Evolutionary conservation across 176 grass and related monocot species (phyloP).

Genomic region (Bonia amplexicaulis): DNA sequence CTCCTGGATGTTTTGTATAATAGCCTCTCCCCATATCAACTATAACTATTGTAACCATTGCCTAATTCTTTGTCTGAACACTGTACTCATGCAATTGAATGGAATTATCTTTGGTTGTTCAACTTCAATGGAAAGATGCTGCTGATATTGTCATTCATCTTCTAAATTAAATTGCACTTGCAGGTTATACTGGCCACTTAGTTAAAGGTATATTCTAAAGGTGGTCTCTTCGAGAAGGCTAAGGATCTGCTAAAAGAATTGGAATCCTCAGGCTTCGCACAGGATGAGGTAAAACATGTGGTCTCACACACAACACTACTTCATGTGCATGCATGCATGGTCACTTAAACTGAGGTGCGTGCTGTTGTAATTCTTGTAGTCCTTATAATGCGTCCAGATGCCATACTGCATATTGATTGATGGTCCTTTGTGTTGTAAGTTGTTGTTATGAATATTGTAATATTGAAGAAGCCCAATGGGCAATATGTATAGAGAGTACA

Average conservation of each 20-base stretch:
- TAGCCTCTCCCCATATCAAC: not conserved
- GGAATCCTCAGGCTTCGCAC: conserved; percentile 71
- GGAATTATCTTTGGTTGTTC: not conserved
- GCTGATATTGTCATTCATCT: not conserved
- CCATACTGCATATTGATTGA: conserved; percentile 92
- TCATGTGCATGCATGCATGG: not conserved
- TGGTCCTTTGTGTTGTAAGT: too few relatives aligned
- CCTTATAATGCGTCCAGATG: conserved; percentile 51
- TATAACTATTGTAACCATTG: not conserved
- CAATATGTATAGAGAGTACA: too few relatives aligned
- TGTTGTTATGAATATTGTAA: too few relatives aligned
- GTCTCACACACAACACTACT: not conserved
- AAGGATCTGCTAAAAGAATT: conserved; percentile 67
- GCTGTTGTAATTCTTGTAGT: conserved; percentile 1
- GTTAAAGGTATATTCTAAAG: conserved; percentile 93
- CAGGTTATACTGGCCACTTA: conserved; percentile 87
- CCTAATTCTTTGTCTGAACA: not conserved
- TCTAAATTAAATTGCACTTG: conserved; percentile 14
- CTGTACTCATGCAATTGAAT: not conserved
- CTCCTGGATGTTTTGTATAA: not conserved
- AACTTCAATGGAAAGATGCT: not conserved
- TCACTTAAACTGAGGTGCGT: not conserved
- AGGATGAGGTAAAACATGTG: conserved; percentile 70
- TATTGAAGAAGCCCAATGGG: too few relatives aligned
- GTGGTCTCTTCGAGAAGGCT: conserved; percentile 89